Base-by-base conservation (phyloP, 148 eudicot genomes). In the Camellia lanceoleosa region DNA sequence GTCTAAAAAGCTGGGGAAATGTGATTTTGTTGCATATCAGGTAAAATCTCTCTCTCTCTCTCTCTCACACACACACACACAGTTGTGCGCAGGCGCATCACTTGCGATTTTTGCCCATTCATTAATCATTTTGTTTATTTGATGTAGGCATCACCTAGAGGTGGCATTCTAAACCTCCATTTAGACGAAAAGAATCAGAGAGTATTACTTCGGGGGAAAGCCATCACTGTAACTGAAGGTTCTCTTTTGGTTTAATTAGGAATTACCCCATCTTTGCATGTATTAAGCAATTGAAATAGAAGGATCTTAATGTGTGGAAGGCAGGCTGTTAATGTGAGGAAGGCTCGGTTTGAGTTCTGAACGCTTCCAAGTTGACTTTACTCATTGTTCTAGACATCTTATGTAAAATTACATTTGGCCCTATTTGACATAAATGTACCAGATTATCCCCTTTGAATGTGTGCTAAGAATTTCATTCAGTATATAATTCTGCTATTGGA, bases 141-240 rank as follows among this genome's bases (percentile, higher is more conserved):
- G 51, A 43, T 49, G 30, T 80, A 92, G 97, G 98, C 98, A 70
- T 94, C 97, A 2, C 90, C 97, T 20, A 87, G 94, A 75, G 84
- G 92, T 63, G 97, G 93, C 68, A 72, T 83, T 49, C 7, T 94
- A 60, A 84, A 89, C 74, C 56, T 94, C 86, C 93, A 89, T 80
- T 73, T 90, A 3, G 94, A 94, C 76, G 90, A 89, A 85, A 83
- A 89, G 54, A 92, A 78, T 70, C 87, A 82, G 80, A 86, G 92
- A 74, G 88, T 92, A 67, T 74, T 85, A 47, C 90, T 92, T 11
- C 85, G 83, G 77, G 98, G 98, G 11, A 87, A 89, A 84, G 92
- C 92, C 64, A 73, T 88, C 30, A 79, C 78, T 3, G 89, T 92
- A 78, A 90, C 87, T 93, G 94, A 92, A 89, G 97, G 97, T 44